These are phyloP conservation scores for Naganishia antarctica DNA, from an alignment of 768 basidiomycete species.

Conservation along the genomic window DNA sequence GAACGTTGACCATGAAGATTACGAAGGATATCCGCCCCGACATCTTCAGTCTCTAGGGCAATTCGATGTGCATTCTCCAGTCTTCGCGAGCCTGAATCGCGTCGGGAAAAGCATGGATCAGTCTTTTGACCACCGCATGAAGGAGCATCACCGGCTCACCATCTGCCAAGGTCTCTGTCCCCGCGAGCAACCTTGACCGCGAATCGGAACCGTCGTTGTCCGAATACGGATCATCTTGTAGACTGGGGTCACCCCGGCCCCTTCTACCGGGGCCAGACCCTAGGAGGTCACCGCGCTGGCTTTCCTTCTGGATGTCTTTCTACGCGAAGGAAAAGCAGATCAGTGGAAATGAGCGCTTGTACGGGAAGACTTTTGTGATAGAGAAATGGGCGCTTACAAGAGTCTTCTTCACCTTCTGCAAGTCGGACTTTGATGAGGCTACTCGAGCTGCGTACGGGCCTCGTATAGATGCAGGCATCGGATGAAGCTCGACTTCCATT, in stretches of 20 bases:
- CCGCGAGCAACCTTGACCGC: conserved; percentile 71
- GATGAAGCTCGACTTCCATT: conserved; percentile 98
- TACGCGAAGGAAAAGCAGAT: too few species aligned
- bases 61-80: conserved; percentile 85
- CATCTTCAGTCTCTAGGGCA: conserved; percentile 91
- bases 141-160: conserved; percentile 50
- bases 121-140: not conserved
- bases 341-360: not conserved
- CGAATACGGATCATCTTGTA: conserved; percentile 66
- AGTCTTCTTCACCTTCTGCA: conserved; percentile 72
- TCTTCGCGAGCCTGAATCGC: conserved; percentile 56
- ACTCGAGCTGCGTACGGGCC: conserved; percentile 71
- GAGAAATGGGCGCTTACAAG: conserved; percentile 48
- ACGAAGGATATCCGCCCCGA: conserved; percentile 84
- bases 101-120: not conserved
- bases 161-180: conserved; percentile 73
- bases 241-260: conserved; percentile 38
- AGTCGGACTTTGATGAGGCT: conserved; percentile 66
- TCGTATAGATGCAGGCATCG: conserved; percentile 80
- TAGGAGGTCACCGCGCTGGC: conserved; percentile 74
- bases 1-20: conserved; percentile 83
- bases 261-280: conserved; percentile 51
- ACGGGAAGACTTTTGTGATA: not conserved
- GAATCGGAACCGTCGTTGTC: conserved; percentile 56
- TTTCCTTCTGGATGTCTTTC: conserved; percentile 66